Percentiles rank a stretch among this genome's conserved stretches.
phyloP scores from a whole-genome alignment of 306 rosid species.

The Abrus precatorius region DNA sequence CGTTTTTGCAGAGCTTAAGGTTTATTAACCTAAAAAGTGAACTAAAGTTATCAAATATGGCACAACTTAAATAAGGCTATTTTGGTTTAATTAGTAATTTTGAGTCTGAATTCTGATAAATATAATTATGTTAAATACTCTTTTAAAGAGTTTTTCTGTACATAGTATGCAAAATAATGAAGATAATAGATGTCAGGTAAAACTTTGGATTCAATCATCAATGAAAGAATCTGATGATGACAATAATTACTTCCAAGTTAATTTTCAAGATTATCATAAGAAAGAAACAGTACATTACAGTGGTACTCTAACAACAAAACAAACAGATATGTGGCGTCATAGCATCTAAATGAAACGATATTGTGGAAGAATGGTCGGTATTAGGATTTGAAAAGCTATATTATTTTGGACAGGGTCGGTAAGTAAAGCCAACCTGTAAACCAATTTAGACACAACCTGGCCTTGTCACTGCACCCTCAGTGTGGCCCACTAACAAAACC shows the following conservation, averaged over 20 bases:
- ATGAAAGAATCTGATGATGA: not conserved
- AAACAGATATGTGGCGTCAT: not conserved
- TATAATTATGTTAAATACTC: no score
- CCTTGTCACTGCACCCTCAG: slow-evolving; percentile 24
- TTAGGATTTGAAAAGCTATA: slow-evolving; percentile 23
- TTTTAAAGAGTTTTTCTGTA: no score
- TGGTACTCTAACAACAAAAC: slow-evolving; percentile 16
- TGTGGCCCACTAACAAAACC: slow-evolving; percentile 46
- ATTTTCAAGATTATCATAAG: slow-evolving; percentile 1
- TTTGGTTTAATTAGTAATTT: no score
- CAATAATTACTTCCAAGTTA: not conserved
- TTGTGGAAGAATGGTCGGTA: slow-evolving; percentile 46
- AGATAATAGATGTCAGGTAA: not conserved
- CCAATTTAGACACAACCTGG: slow-evolving; percentile 52
- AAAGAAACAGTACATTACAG: not conserved
- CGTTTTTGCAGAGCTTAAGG: no score
- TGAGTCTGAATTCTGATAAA: no score
- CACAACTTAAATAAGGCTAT: no score
- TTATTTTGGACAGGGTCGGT: slow-evolving; percentile 52
- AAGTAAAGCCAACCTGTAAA: slow-evolving; percentile 54
- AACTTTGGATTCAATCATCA: not conserved
- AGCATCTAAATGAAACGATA: slow-evolving; percentile 38
- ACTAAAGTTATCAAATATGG: no score
- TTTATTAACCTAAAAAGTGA: no score
- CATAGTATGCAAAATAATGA: not conserved